These are phyloP conservation scores for Patellifolia procumbens DNA, from an alignment of 179 eudicot species.

Conservation along the genomic window DNA sequence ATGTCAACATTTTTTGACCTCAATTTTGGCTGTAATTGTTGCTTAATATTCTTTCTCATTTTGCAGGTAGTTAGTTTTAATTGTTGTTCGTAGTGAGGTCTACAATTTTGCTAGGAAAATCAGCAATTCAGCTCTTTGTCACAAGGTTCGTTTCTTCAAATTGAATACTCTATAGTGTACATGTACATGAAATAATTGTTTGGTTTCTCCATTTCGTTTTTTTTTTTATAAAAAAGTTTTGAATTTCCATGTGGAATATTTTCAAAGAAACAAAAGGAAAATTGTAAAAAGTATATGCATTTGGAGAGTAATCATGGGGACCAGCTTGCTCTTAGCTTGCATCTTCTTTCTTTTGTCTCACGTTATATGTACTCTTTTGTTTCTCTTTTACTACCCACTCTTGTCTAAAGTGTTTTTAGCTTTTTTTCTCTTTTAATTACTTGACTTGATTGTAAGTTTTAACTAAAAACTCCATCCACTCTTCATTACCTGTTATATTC, in stretches of 20 bases:
- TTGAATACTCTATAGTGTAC: no score
- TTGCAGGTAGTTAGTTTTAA: conserved; percentile 25
- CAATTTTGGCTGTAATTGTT: background rate
- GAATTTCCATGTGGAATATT: background rate
- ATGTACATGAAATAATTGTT: no score
- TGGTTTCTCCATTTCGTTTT: background rate
- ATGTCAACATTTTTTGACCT: no score
- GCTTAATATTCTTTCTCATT: background rate
- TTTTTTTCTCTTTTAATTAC: no score
- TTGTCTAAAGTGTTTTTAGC: background rate
- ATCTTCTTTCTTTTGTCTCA: conserved; percentile 2
- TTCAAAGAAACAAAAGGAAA: background rate
- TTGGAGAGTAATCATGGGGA: background rate
- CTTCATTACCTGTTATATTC: no score
- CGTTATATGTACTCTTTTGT: background rate
- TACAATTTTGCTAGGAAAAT: background rate
- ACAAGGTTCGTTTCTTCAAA: background rate
- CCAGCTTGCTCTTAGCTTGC: conserved; percentile 9
- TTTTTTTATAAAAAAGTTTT: background rate
- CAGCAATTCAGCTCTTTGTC: background rate
- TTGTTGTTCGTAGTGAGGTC: background rate
- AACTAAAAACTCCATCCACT: background rate
- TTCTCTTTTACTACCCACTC: background rate
- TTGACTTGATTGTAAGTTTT: no score
- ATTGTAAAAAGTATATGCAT: background rate